Evolutionary conservation across 2,329 filamentous ascomycete genomes (phyloP).

Genomic region (Corinectria fuckeliana): DNA sequence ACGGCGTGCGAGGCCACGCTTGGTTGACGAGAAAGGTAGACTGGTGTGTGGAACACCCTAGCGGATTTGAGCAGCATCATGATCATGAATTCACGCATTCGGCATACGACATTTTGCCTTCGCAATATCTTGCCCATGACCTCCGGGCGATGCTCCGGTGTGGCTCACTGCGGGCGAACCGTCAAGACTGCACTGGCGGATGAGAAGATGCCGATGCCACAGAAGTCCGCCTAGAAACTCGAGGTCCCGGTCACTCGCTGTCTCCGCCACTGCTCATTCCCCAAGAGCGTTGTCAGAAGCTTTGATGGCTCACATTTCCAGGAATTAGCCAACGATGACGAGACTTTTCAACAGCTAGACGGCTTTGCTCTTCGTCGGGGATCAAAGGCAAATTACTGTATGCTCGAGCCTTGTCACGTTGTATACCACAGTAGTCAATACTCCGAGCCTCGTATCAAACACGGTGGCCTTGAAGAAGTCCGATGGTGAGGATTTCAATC

Average conservation of each 20-base stretch:
- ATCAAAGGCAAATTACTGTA: not conserved
- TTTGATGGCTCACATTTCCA: not conserved
- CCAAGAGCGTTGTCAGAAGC: not conserved
- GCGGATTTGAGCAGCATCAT: conserved; percentile 35
- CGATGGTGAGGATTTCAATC: too few species aligned
- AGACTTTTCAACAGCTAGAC: not conserved
- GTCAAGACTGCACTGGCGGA: not conserved
- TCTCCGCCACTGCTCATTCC: not conserved
- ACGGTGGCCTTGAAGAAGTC: too few species aligned
- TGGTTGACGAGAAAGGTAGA: conserved; percentile 8
- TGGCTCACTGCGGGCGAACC: not conserved
- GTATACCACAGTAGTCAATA: not conserved
- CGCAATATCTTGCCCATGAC: not conserved
- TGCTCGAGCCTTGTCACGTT: not conserved
- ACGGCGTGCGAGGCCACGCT: conserved; percentile 10
- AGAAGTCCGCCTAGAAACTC: not conserved
- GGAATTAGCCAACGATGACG: not conserved
- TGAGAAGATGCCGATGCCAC: not conserved
- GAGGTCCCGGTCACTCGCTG: not conserved
- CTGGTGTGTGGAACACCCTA: conserved; percentile 24
- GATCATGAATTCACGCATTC: conserved; percentile 36
- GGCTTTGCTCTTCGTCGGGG: not conserved
- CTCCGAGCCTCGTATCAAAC: not conserved
- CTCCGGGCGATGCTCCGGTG: not conserved
- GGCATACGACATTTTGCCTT: conserved; percentile 13